phyloP scores from a whole-genome alignment of 805 yeast genomes.

The Candida corydali region DNA sequence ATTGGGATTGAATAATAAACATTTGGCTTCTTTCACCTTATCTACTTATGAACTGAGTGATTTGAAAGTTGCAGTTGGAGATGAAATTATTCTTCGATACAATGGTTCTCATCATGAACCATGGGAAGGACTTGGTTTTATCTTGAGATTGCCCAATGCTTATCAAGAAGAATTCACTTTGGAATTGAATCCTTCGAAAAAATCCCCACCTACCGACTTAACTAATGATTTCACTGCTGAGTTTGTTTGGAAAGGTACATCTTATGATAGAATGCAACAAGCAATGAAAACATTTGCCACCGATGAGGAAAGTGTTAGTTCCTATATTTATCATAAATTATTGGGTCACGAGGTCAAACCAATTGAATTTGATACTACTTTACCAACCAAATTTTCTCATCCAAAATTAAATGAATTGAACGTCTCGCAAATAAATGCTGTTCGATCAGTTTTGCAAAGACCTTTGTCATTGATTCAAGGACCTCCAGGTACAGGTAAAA shows the following conservation, averaged over 20 bases:
- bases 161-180: conserved; percentile 65
- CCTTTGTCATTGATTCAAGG: conserved; percentile 88
- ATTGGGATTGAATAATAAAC: conserved; percentile 57
- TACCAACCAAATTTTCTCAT: conserved; percentile 61
- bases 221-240: conserved; percentile 74
- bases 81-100: conserved; percentile 68
- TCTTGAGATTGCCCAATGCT: conserved; percentile 67
- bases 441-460: conserved; percentile 57
- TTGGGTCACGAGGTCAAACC: conserved; percentile 75
- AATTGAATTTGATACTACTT: conserved; percentile 53
- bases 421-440: conserved; percentile 76
- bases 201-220: conserved; percentile 53
- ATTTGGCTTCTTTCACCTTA: conserved; percentile 64
- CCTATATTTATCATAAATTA: conserved; percentile 69
- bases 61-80: conserved; percentile 77
- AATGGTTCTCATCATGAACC: conserved; percentile 51
- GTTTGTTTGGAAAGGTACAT: conserved; percentile 83
- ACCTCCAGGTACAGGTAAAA: conserved; percentile 83
- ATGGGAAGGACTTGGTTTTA: conserved; percentile 74
- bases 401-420: conserved; percentile 70
- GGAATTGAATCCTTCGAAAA: conserved; percentile 50
- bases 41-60: conserved; percentile 64
- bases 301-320: conserved; percentile 63
- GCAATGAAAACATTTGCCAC: conserved; percentile 73
- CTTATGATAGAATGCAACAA: conserved; percentile 79